Conservation (phyloP, 2,329 filamentous ascomycete genomes). For the Juglanconis oblonga region DNA sequence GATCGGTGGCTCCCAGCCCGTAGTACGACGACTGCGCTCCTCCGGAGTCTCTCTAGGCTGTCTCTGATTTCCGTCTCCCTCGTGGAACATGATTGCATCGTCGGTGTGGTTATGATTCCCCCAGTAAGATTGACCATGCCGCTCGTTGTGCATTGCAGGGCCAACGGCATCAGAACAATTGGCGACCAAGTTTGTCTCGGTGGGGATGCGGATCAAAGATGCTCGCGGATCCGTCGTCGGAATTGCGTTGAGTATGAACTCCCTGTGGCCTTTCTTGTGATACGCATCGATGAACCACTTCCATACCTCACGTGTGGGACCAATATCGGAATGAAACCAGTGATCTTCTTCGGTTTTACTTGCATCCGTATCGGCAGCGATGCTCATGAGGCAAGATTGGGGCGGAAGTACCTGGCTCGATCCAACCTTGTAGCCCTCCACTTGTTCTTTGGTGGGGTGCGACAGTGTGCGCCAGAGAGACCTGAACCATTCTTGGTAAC, state of each 20-base stretch:
- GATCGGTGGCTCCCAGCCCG: background rate
- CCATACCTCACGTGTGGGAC: conserved; percentile 6
- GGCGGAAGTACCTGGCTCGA: background rate
- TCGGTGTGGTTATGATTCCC: background rate
- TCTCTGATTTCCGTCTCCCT: background rate
- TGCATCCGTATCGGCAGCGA: background rate
- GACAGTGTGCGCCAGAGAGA: conserved; percentile 3
- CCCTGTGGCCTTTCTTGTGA: background rate
- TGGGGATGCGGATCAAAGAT: background rate
- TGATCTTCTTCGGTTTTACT: background rate
- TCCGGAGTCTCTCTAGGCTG: background rate
- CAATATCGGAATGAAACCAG: conserved; percentile 3
- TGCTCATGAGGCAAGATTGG: background rate
- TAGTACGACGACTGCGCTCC: background rate
- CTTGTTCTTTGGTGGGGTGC: background rate
- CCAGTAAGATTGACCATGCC: background rate
- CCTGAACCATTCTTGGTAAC: conserved; percentile 7
- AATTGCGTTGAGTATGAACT: background rate
- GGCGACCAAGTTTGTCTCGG: background rate
- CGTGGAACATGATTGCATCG: background rate
- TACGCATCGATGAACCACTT: background rate
- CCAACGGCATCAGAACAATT: background rate
- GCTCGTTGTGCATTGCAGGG: background rate
- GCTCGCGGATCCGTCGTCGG: background rate
- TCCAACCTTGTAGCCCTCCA: background rate